These are phyloP conservation scores for Penicillium janthinellum DNA, from an alignment of 2,329 filamentous ascomycete species.

Conservation along the genomic window DNA sequence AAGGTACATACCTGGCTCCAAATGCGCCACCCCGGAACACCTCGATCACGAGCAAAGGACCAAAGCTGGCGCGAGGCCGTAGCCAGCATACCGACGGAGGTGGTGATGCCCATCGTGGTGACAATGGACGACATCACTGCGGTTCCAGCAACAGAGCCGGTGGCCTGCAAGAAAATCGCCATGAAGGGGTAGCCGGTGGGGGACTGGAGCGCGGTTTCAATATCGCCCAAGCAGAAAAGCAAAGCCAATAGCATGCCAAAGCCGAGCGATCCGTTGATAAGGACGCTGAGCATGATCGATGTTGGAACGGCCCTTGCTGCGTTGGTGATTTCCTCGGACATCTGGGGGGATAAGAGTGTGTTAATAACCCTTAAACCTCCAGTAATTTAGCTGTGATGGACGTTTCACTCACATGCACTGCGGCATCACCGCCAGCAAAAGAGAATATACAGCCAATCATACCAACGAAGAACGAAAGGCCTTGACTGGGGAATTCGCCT, in stretches of 20 bases:
- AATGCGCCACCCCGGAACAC: constrained; percentile 30
- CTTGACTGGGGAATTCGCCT: constrained; percentile 47
- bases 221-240: constrained; percentile 42
- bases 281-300: constrained; percentile 39
- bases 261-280: constrained; percentile 41
- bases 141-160: constrained; percentile 29
- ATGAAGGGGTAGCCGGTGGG: constrained; percentile 41
- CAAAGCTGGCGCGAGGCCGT: constrained; percentile 49
- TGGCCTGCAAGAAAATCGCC: constrained; percentile 36
- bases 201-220: constrained; percentile 29
- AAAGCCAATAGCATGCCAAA: constrained; percentile 43
- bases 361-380: not conserved
- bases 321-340: constrained; percentile 46
- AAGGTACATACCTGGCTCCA: constrained; percentile 31
- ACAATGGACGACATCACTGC: constrained; percentile 31
- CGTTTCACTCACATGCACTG: constrained; percentile 37
- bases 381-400: not conserved
- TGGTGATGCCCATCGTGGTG: constrained; percentile 33
- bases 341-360: constrained; percentile 12
- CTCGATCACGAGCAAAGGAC: constrained; percentile 33
- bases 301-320: constrained; percentile 39
- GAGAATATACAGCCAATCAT: constrained; percentile 39
- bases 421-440: constrained; percentile 42
- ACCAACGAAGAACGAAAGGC: constrained; percentile 45
- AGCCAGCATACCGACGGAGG: constrained; percentile 38